phyloP scores from a whole-genome alignment of 441 rosid genomes.

The Viola pubescens region DNA sequence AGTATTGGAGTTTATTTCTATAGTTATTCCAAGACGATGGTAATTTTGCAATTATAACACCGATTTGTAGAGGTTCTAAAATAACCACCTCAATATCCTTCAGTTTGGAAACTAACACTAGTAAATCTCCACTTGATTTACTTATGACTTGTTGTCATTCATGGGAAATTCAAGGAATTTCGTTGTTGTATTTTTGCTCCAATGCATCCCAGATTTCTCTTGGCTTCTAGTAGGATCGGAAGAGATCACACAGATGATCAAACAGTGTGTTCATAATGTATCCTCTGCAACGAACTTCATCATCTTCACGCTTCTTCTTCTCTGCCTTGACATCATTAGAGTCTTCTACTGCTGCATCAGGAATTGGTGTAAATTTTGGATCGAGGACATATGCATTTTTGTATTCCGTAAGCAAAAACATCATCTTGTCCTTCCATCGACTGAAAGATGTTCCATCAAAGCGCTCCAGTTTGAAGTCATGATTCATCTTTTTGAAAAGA shows the following conservation, averaged over 20 bases:
- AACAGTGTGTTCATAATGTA: background rate
- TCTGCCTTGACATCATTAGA: background rate
- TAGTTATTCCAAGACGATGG: slow-evolving; percentile 14
- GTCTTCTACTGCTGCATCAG: background rate
- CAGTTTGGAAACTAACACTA: slow-evolving; percentile 1
- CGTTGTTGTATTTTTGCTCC: background rate
- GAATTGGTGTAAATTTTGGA: background rate
- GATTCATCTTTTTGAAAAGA: background rate
- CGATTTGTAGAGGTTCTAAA: background rate
- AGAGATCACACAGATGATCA: background rate
- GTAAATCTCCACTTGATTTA: slow-evolving; percentile 5
- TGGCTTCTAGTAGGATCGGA: background rate
- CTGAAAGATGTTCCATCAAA: slow-evolving; percentile 6
- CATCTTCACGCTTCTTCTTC: background rate
- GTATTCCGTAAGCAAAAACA: background rate
- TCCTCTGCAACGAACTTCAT: background rate
- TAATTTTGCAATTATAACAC: slow-evolving; percentile 11
- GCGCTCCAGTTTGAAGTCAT: background rate
- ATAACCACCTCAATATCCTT: background rate
- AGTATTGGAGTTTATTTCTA: background rate
- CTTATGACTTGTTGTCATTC: background rate
- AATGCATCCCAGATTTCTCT: background rate
- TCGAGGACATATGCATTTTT: background rate
- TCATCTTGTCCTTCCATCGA: background rate
- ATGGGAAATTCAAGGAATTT: background rate